A percentile compares a stretch with the other conserved stretches of the same genome.
Conservation (phyloP, 306 rosid species). For the Vicia villosa region DNA sequence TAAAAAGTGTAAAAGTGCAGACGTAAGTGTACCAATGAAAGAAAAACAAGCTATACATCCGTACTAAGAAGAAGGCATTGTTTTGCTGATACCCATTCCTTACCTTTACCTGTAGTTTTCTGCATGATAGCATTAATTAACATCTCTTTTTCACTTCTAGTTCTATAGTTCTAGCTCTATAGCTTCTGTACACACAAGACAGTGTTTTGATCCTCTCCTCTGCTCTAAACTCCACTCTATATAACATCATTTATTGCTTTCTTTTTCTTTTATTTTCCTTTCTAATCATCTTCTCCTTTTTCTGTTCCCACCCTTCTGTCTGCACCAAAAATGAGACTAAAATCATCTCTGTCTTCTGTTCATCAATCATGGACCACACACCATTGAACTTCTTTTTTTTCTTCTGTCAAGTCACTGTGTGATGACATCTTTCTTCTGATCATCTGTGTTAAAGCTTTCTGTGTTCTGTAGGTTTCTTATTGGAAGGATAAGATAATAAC, state of each 20-base stretch:
- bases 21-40: slow-evolving; percentile 1
- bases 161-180: neutral
- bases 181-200: slow-evolving; percentile 8
- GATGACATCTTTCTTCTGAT: neutral
- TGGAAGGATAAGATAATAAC: slow-evolving; percentile 10
- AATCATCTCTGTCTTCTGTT: slow-evolving; percentile 19
- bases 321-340: slow-evolving; percentile 47
- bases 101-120: slow-evolving; percentile 32
- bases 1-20: slow-evolving; percentile 1
- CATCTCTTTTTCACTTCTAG: slow-evolving; percentile 36
- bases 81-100: slow-evolving; percentile 43
- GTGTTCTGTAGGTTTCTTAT: slow-evolving; percentile 31
- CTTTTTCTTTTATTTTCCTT: slow-evolving; percentile 38
- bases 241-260: slow-evolving; percentile 33
- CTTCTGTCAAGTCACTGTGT: slow-evolving; percentile 27
- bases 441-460: neutral
- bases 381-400: neutral
- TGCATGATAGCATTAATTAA: slow-evolving; percentile 38
- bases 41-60: neutral
- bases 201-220: slow-evolving; percentile 35
- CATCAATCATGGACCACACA: slow-evolving; percentile 35
- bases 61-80: neutral
- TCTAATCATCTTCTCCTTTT: slow-evolving; percentile 43
- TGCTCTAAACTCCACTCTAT: neutral
- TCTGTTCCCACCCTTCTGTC: slow-evolving; percentile 66